Conservation (phyloP, 768 basidiomycete genomes). For the Tephrocybe sp. region DNA sequence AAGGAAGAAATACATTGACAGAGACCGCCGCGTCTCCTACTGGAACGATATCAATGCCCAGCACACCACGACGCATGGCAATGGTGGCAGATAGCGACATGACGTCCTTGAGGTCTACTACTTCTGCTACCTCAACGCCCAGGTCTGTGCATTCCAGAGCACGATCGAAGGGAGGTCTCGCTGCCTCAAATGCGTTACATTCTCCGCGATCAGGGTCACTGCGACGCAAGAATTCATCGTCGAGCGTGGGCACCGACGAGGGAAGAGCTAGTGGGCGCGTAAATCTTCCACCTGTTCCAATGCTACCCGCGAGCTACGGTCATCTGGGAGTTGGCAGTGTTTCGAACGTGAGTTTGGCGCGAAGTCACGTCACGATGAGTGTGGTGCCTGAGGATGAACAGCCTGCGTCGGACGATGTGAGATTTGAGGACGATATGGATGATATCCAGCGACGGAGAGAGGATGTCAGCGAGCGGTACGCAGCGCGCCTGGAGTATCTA, state of each 20-base stretch:
- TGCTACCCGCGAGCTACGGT: slow-evolving; percentile 30
- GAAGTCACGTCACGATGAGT: slow-evolving; percentile 54
- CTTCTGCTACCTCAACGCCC: slow-evolving; percentile 46
- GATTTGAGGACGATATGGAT: slow-evolving; percentile 57
- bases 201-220: slow-evolving; percentile 37
- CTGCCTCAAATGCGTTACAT: slow-evolving; percentile 23
- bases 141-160: slow-evolving; percentile 44
- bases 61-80: slow-evolving; percentile 32
- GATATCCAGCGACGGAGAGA: slow-evolving; percentile 70
- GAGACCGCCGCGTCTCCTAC: slow-evolving; percentile 14
- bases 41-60: slow-evolving; percentile 35
- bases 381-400: slow-evolving; percentile 51
- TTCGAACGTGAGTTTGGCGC: slow-evolving; percentile 50
- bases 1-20: slow-evolving; percentile 16
- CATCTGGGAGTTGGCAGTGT: slow-evolving; percentile 33
- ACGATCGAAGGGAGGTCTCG: slow-evolving; percentile 34
- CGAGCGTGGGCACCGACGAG: slow-evolving; percentile 55
- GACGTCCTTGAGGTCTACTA: slow-evolving; percentile 52
- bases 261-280: slow-evolving; percentile 21
- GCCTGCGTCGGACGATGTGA: slow-evolving; percentile 28
- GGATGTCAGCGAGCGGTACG: slow-evolving; percentile 73
- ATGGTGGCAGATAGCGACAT: slow-evolving; percentile 47
- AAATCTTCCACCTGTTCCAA: slow-evolving; percentile 36
- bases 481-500: slow-evolving; percentile 75
- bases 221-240: slow-evolving; percentile 58